phyloP scores from a whole-genome alignment of 306 rosid genomes.

The Hippophae tibetana region DNA sequence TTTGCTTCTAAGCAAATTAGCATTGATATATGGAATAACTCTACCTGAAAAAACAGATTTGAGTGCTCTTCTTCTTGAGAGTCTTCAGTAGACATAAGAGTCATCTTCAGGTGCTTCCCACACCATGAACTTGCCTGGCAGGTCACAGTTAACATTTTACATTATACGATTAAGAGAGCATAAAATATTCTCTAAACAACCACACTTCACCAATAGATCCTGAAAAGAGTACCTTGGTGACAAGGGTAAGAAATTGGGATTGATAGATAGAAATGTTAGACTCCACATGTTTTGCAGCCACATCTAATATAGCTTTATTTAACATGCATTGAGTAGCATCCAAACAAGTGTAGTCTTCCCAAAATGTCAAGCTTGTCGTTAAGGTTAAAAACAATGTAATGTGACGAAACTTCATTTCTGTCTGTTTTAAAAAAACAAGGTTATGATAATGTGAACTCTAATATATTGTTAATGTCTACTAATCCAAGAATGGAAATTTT shows the following conservation, averaged over 20 bases:
- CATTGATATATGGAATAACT: conserved; percentile 10
- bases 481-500: too few relatives aligned
- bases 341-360: conserved; percentile 93
- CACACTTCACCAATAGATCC: background rate
- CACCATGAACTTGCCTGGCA: conserved; percentile 74
- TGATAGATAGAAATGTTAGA: conserved; percentile 33
- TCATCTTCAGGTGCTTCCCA: conserved; percentile 77
- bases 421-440: too few relatives aligned
- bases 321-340: conserved; percentile 78
- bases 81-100: conserved; percentile 66
- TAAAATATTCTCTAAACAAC: conserved; percentile 2
- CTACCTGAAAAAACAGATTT: conserved; percentile 66
- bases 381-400: conserved; percentile 33
- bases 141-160: conserved; percentile 11
- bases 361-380: conserved; percentile 56
- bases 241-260: conserved; percentile 52
- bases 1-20: background rate
- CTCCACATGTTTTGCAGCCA: conserved; percentile 41
- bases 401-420: background rate
- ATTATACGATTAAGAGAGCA: conserved; percentile 6
- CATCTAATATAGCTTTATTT: conserved; percentile 48
- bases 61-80: conserved; percentile 79
- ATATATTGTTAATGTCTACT: too few relatives aligned
- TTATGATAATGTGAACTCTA: too few relatives aligned
- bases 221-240: conserved; percentile 44